Conservation (phyloP, 2,329 filamentous ascomycete genomes). For the Domatiomyces globalis region DNA sequence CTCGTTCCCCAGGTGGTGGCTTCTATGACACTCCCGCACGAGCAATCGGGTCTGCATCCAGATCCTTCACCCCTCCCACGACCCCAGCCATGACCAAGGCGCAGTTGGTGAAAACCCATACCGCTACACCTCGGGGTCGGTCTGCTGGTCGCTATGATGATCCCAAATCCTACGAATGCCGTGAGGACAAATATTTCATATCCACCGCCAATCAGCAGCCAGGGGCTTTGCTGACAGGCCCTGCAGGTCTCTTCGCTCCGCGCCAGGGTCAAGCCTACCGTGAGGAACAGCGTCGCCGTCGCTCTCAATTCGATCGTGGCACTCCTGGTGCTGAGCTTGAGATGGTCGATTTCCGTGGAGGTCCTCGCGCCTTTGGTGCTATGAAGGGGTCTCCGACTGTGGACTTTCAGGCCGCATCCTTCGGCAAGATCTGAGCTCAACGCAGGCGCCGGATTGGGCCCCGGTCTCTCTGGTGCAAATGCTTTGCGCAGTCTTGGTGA, state of each 20-base stretch:
- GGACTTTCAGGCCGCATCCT: neutral
- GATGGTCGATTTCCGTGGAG: conserved; percentile 24
- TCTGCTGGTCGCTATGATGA: conserved; percentile 7
- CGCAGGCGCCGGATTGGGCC: neutral
- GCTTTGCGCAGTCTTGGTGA: neutral
- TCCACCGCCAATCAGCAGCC: neutral
- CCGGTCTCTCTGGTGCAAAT: neutral
- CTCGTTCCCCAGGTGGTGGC: conserved; percentile 1
- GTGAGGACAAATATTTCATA: conserved; percentile 11
- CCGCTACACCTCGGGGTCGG: conserved; percentile 8
- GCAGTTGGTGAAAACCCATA: conserved; percentile 5
- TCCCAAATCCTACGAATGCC: conserved; percentile 1
- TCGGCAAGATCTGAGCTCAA: neutral
- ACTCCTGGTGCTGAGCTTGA: conserved; percentile 57
- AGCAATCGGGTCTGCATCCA: neutral
- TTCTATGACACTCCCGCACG: conserved; percentile 10
- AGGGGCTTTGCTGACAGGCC: conserved; percentile 6
- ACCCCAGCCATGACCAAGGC: neutral
- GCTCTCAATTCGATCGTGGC: conserved; percentile 69
- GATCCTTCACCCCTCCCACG: neutral
- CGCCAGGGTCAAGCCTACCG: conserved; percentile 59
- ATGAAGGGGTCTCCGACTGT: neutral
- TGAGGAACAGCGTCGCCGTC: conserved; percentile 60
- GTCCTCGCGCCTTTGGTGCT: neutral
- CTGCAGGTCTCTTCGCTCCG: conserved; percentile 61